phyloP scores from a whole-genome alignment of 2,329 filamentous ascomycete genomes.

The Venturia nashicola region DNA sequence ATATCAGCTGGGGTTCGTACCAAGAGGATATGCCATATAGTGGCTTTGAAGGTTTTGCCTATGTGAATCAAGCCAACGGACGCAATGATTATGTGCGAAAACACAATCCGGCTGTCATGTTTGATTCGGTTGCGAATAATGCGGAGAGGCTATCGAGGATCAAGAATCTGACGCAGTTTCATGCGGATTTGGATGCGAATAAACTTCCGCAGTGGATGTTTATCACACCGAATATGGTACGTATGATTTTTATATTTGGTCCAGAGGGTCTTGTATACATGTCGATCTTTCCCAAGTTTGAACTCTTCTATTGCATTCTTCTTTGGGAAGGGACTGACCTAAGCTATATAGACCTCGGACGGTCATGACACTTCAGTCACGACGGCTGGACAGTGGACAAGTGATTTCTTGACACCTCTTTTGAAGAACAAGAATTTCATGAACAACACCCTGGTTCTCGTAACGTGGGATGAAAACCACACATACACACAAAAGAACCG shows the following conservation, averaged over 20 bases:
- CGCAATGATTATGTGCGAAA: slow-evolving; percentile 73
- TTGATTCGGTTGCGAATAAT: slow-evolving; percentile 47
- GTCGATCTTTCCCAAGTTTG: too few relatives aligned
- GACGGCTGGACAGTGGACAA: slow-evolving; percentile 55
- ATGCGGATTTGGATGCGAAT: slow-evolving; percentile 50
- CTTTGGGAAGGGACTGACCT: too few relatives aligned
- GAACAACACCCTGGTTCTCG: slow-evolving; percentile 60
- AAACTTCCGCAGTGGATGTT: slow-evolving; percentile 61
- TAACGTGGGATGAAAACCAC: slow-evolving; percentile 71
- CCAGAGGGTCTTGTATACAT: too few relatives aligned
- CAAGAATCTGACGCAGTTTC: slow-evolving; percentile 63
- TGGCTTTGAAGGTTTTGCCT: slow-evolving; percentile 55
- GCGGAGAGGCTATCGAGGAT: slow-evolving; percentile 51
- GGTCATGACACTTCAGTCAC: slow-evolving; percentile 51
- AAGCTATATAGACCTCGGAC: slow-evolving; percentile 12
- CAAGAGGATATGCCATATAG: slow-evolving; percentile 67
- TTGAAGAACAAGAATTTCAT: slow-evolving; percentile 59
- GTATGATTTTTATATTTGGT: not conserved
- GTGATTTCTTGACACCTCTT: slow-evolving; percentile 57
- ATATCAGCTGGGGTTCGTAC: slow-evolving; percentile 46
- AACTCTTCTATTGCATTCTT: too few relatives aligned
- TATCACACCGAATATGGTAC: slow-evolving; percentile 48
- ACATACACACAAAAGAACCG: slow-evolving; percentile 55
- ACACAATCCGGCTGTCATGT: slow-evolving; percentile 57
- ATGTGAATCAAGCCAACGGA: slow-evolving; percentile 51